Evolutionary conservation across 371 early-diverging fungal genomes (phyloP).

Genomic region (Pancytospora epiphaga): DNA sequence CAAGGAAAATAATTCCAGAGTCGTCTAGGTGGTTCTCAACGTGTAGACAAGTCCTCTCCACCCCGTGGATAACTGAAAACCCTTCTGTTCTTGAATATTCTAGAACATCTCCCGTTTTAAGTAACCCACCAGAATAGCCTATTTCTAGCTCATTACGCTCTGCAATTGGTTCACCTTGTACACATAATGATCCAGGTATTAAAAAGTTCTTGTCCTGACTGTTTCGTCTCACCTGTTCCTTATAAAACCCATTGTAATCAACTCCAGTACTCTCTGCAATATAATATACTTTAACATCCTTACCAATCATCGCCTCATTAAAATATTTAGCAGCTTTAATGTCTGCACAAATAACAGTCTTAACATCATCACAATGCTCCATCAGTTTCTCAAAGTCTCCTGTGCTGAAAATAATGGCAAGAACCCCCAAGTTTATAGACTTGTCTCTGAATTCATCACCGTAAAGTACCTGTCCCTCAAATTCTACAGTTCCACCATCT

Average conservation of each 20-base stretch:
- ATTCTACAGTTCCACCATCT: neutral
- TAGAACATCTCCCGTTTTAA: neutral
- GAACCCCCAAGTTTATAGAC: slow-evolving; percentile 13
- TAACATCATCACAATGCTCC: neutral
- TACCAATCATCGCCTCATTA: neutral
- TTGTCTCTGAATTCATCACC: slow-evolving; percentile 39
- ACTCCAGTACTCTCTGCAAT: slow-evolving; percentile 4
- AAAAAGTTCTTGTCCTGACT: slow-evolving; percentile 12
- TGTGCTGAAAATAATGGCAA: slow-evolving; percentile 26
- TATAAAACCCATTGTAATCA: slow-evolving; percentile 22
- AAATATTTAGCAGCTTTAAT: neutral
- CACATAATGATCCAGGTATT: neutral
- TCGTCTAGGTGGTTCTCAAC: neutral
- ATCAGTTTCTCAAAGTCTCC: neutral
- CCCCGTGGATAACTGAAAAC: neutral
- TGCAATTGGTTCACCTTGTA: neutral
- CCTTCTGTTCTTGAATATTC: slow-evolving; percentile 4
- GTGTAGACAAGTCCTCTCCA: neutral
- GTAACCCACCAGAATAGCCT: too few species aligned
- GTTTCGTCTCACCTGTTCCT: slow-evolving; percentile 1
- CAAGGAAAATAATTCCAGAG: slow-evolving; percentile 60
- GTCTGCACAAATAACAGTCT: neutral
- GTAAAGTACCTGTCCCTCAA: slow-evolving; percentile 26
- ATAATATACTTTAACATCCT: neutral
- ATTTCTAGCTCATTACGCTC: too few species aligned